A percentile compares a stretch with the other conserved stretches of the same genome.
Evolutionary conservation across 345 rosid genomes (phyloP).

Genomic region (Populus simonii): DNA sequence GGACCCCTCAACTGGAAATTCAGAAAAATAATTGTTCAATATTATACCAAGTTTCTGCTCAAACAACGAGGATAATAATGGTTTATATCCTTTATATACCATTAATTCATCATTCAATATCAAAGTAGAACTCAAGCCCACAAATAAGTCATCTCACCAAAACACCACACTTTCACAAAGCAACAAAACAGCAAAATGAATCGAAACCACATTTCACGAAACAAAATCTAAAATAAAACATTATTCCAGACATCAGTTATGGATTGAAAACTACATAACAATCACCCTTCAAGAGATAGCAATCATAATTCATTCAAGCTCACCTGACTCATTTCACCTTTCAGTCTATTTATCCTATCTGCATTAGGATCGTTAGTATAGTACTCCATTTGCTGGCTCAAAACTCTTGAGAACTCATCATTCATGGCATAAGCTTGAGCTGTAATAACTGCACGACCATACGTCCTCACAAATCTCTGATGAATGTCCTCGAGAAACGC

Average conservation of each 20-base stretch:
- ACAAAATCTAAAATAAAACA: neutral
- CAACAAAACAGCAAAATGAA: neutral
- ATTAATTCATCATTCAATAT: neutral
- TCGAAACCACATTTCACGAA: neutral
- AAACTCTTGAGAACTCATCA: constrained; percentile 88
- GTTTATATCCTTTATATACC: neutral
- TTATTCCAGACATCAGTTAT: neutral
- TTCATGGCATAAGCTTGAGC: constrained; percentile 94
- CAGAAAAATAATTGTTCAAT: neutral
- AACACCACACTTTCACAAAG: neutral
- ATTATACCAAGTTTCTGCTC: neutral
- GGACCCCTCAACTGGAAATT: neutral
- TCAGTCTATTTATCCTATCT: constrained; percentile 80
- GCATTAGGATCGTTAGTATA: constrained; percentile 84
- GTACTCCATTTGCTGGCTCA: constrained; percentile 92
- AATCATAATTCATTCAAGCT: neutral
- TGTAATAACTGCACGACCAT: constrained; percentile 63
- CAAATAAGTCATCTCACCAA: neutral
- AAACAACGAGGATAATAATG: neutral
- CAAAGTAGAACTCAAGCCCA: neutral
- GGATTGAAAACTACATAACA: neutral
- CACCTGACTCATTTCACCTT: constrained; percentile 97
- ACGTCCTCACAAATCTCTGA: constrained; percentile 80
- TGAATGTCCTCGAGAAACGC: constrained; percentile 90
- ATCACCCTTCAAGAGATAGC: constrained; percentile 3